Evolutionary conservation across 306 rosid genomes (phyloP).

Genomic region (Inga leiocalycina): DNA sequence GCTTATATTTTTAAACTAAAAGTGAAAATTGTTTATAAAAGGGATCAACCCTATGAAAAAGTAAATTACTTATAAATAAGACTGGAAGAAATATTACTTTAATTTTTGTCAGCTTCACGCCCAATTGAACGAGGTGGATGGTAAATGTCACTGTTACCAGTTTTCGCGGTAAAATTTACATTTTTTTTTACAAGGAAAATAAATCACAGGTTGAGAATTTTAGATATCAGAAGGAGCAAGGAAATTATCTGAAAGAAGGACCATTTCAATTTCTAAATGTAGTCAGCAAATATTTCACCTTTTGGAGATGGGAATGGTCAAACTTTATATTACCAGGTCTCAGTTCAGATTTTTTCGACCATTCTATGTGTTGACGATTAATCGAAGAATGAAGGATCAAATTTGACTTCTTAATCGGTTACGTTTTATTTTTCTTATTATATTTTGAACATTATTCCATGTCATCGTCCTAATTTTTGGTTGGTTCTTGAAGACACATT

Average conservation of each 20-base stretch:
- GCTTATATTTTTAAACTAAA: no score
- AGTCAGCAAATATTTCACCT: not conserved
- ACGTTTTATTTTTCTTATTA: not conserved
- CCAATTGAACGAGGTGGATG: not conserved
- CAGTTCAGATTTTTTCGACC: not conserved
- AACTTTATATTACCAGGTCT: not conserved
- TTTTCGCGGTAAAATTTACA: not conserved
- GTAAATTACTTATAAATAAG: no score
- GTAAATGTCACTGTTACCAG: not conserved
- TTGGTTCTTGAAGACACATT: not conserved
- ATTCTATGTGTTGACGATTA: not conserved
- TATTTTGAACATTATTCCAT: not conserved
- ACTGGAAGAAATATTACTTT: not conserved
- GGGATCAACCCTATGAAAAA: no score
- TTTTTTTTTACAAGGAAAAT: not conserved
- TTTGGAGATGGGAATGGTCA: not conserved
- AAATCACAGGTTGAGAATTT: not conserved
- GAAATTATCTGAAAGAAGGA: not conserved
- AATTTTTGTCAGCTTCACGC: not conserved
- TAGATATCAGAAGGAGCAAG: not conserved
- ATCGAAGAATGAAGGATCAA: not conserved
- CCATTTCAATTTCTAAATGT: not conserved
- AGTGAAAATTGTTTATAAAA: no score
- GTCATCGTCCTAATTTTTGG: not conserved
- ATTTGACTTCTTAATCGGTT: not conserved